phyloP scores from a whole-genome alignment of 1,284 basidiomycete species.

The Tilletia setariae region DNA sequence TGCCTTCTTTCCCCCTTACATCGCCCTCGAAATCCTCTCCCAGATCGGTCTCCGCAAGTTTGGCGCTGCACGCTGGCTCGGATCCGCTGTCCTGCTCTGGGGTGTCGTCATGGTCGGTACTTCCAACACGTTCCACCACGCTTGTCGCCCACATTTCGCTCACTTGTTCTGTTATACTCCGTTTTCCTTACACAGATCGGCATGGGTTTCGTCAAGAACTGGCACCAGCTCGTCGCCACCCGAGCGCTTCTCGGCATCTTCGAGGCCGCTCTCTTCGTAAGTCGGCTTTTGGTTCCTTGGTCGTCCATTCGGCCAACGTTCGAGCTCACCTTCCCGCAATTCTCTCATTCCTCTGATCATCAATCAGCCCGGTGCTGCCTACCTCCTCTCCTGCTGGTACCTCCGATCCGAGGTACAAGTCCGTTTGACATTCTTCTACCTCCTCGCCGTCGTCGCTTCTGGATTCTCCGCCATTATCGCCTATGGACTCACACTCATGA shows the following conservation, averaged over 20 bases:
- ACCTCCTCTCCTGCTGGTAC: conserved; percentile 59
- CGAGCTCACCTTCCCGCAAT: background rate
- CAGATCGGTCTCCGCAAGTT: conserved; percentile 52
- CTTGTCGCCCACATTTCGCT: background rate
- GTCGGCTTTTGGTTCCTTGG: background rate
- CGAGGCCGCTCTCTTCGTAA: conserved; percentile 43
- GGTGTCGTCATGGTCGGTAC: conserved; percentile 55
- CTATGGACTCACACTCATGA: conserved; percentile 49
- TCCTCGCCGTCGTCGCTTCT: conserved; percentile 49
- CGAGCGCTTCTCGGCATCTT: conserved; percentile 55
- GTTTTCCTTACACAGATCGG: conserved; percentile 1
- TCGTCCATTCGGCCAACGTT: background rate
- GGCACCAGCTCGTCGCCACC: conserved; percentile 52
- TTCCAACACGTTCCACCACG: too few relatives aligned
- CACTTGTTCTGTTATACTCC: background rate
- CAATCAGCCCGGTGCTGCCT: conserved; percentile 46
- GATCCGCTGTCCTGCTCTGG: conserved; percentile 52
- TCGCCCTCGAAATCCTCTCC: conserved; percentile 44
- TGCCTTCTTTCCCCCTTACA: conserved; percentile 56
- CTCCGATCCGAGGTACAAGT: conserved; percentile 56
- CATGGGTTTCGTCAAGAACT: conserved; percentile 28
- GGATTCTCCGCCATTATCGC: conserved; percentile 57
- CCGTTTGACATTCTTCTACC: conserved; percentile 57
- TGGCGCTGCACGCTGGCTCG: conserved; percentile 54
- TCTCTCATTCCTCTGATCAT: background rate